Evolutionary conservation across 202 grass and related monocot genomes (phyloP).

Genomic region (Brachypodium distachyon): DNA sequence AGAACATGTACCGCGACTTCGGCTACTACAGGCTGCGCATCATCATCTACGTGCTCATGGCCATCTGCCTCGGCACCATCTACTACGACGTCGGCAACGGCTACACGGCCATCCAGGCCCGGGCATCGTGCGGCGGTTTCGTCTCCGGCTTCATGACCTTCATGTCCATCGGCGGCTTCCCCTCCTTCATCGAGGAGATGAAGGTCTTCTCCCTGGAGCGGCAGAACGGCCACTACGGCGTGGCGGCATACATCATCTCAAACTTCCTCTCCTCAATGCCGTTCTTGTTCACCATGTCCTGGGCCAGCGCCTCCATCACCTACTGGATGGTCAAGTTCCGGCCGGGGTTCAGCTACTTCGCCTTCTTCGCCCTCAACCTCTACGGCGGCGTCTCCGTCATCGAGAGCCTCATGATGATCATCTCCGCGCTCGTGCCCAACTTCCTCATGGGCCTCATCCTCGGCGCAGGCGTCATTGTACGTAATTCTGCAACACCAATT

Average conservation of each 20-base stretch:
- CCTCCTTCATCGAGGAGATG: conserved; percentile 98
- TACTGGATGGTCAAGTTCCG: conserved; percentile 91
- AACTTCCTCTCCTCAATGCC: conserved; percentile 92
- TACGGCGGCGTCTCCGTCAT: conserved; percentile 78
- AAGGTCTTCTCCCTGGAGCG: conserved; percentile 84
- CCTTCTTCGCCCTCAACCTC: conserved; percentile 67
- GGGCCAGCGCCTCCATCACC: conserved; percentile 61
- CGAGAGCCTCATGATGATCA: conserved; percentile 99
- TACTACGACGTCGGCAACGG: conserved; percentile 78
- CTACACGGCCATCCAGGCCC: conserved; percentile 71
- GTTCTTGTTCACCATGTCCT: conserved; percentile 58
- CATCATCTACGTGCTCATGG: conserved; percentile 70
- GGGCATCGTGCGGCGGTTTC: conserved; percentile 78
- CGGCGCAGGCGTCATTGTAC: conserved; percentile 87
- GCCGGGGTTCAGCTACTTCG: conserved; percentile 57
- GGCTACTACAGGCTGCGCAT: conserved; percentile 92
- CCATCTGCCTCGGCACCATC: conserved; percentile 68
- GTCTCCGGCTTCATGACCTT: conserved; percentile 96
- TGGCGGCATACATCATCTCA: conserved; percentile 78
- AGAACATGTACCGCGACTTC: conserved; percentile 89
- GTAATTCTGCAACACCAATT: conserved; percentile 10
- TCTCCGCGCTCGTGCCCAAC: conserved; percentile 87
- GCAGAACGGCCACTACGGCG: conserved; percentile 83
- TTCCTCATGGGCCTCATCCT: conserved; percentile 92
- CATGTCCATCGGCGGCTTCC: conserved; percentile 98